Conservation (phyloP, 495 filamentous ascomycete species). For the Umbilicaria muhlenbergii region DNA sequence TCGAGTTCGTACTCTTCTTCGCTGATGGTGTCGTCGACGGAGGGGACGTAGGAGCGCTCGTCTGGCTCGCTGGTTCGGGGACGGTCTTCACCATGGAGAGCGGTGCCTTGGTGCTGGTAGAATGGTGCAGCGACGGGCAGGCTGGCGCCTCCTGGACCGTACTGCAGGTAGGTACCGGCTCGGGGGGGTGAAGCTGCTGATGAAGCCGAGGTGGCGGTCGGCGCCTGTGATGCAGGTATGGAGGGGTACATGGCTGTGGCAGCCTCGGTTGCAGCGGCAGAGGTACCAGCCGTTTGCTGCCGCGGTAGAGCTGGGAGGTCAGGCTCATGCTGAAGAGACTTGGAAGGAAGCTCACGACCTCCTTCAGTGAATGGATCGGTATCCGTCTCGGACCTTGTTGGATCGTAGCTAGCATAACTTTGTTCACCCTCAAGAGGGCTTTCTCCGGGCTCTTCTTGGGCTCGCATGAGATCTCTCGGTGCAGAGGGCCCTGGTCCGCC, state of each 20-base stretch:
- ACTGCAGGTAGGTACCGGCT: slow-evolving; percentile 14
- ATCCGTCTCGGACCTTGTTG: slow-evolving; percentile 28
- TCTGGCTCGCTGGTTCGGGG: slow-evolving; percentile 27
- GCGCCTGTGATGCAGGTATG: slow-evolving; percentile 6
- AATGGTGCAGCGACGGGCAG: slow-evolving; percentile 17
- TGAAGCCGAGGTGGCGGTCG: slow-evolving; percentile 2
- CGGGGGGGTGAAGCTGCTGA: slow-evolving; percentile 4
- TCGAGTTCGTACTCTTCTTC: slow-evolving; percentile 42
- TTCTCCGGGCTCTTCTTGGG: slow-evolving; percentile 9
- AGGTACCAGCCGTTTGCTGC: slow-evolving; percentile 12
- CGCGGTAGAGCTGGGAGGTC: slow-evolving; percentile 10
- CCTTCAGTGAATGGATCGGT: slow-evolving; percentile 43
- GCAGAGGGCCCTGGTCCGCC: slow-evolving; percentile 15
- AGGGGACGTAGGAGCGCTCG: slow-evolving; percentile 34
- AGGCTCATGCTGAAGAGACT: slow-evolving; percentile 8
- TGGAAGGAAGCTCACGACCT: slow-evolving; percentile 17
- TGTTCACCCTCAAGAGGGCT: slow-evolving; percentile 19
- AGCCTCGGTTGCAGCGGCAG: slow-evolving; percentile 11
- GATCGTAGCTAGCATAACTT: slow-evolving; percentile 28
- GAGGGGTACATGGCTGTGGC: slow-evolving; percentile 2
- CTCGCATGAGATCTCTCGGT: slow-evolving; percentile 10
- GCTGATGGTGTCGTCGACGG: slow-evolving; percentile 32
- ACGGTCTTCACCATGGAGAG: slow-evolving; percentile 19
- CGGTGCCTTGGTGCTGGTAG: slow-evolving; percentile 29
- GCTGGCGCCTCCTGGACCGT: slow-evolving; percentile 9